These are phyloP conservation scores for Diatrype stigma DNA, from an alignment of 2,329 filamentous ascomycete genomes.

Conservation along the genomic window DNA sequence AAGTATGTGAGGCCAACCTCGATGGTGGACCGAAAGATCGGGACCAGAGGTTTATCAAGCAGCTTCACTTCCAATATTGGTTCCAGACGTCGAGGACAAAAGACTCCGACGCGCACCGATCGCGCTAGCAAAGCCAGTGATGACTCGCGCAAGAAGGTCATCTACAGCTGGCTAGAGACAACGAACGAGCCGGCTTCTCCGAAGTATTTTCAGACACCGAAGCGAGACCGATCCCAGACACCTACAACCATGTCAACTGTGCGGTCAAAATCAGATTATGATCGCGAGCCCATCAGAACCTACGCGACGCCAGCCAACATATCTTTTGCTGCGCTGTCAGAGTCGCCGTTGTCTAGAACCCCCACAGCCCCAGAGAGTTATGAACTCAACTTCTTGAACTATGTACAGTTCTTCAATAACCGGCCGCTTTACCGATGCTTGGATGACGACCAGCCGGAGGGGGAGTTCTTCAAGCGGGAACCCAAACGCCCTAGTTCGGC, in stretches of 20 bases:
- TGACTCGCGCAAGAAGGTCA: neutral
- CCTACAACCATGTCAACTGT: neutral
- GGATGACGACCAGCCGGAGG: constrained; percentile 2
- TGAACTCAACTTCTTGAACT: neutral
- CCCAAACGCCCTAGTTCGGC: neutral
- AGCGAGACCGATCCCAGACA: neutral
- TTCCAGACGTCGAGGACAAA: neutral
- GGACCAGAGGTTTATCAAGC: neutral
- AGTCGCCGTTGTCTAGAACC: neutral
- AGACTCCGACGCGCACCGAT: neutral
- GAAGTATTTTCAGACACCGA: neutral
- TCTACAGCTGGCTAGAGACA: neutral
- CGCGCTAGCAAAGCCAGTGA: neutral
- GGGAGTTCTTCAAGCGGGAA: constrained; percentile 1
- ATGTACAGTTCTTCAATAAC: neutral
- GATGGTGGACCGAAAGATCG: neutral
- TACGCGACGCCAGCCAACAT: neutral
- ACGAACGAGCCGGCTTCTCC: neutral
- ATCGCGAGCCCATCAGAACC: neutral
- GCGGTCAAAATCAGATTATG: neutral
- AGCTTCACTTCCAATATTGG: neutral
- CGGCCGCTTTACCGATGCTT: neutral
- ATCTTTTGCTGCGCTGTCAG: neutral
- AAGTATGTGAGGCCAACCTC: neutral
- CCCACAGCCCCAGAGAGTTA: neutral